Conservation (phyloP, 148 eudicot genomes). For the Camellia lanceoleosa region DNA sequence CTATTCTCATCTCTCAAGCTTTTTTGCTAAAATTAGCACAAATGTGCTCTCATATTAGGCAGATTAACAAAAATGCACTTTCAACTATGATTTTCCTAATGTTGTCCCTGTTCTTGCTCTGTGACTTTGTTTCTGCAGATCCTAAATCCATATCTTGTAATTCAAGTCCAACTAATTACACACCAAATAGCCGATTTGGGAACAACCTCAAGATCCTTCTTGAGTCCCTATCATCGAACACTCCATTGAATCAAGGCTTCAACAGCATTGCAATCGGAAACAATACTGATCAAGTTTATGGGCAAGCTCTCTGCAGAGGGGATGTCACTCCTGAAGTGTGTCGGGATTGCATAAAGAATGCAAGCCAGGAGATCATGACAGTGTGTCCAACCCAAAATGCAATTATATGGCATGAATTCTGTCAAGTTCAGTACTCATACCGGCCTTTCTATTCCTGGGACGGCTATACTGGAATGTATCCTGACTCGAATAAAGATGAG, state of each 20-base stretch:
- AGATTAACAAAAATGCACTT: neutral
- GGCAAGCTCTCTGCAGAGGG: conserved; percentile 33
- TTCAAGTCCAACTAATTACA: conserved; percentile 5
- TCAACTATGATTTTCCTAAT: neutral
- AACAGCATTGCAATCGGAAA: conserved; percentile 16
- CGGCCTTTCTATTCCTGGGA: conserved; percentile 12
- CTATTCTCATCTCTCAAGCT: neutral
- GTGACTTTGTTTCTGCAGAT: conserved; percentile 10
- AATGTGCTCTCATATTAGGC: neutral
- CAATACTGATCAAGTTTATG: conserved; percentile 9
- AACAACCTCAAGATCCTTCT: conserved; percentile 24
- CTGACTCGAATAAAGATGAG: conserved; percentile 1
- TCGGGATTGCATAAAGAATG: conserved; percentile 21
- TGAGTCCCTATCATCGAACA: conserved; percentile 13
- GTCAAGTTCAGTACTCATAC: conserved; percentile 31
- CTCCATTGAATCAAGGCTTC: conserved; percentile 19
- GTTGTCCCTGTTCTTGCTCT: conserved; percentile 4
- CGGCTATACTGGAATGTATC: conserved; percentile 18
- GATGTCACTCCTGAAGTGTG: conserved; percentile 22
- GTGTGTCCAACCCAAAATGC: conserved; percentile 21
- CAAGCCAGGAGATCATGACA: conserved; percentile 9
- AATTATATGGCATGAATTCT: conserved; percentile 25
- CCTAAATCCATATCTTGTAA: conserved; percentile 6
- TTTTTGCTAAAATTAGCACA: neutral
- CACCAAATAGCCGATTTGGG: conserved; percentile 20